Base-by-base conservation (phyloP, 495 filamentous ascomycete species). In the Penicillium psychrofluorescens region DNA sequence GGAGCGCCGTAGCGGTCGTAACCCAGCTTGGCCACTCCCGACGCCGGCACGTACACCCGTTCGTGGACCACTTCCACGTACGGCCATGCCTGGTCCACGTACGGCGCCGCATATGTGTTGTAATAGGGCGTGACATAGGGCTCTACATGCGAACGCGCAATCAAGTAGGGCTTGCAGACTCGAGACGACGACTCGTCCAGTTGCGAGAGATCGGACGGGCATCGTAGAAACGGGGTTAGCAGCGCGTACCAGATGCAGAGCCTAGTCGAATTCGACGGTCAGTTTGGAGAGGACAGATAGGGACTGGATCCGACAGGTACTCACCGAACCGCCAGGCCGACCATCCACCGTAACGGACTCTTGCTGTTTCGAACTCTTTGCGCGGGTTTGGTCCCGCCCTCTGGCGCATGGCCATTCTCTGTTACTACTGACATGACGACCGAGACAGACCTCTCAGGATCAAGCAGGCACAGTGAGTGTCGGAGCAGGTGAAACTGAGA, bases 41-140 rank as follows among this genome's bases (percentile, higher is more conserved):
- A 74, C 9, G 74, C 73, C 7, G 87, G 92, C 4, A 76, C 72
- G 54, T 85, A 81, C 11, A 94, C 68, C 15, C 73, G 65, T 41
- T 78, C 62, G 48, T 92, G 79, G 49, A 90, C 59, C 2, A 72
- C 68, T 10, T 80, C 52, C 50, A 85, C 79, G 59, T 95, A 94
- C 0, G 90, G 90, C 29, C 78, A 77, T 22, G 76, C 84, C 16
- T 76, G 55, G n/a, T 89, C 78, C 38, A 95, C 78, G 52, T 95
- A 88, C 10, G 86, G 88, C 2, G 84, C 85, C 6, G 83, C 82
- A 53, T 95, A 95, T 29, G 74, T 56, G 46, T 90, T 70, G 59
- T 95, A 97, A 66, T 95, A 96, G 15, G 94, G 94, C 36, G 80
- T 71, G 30, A 94, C 50, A 58, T 92, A 82, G 7, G 94, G 92